Evolutionary conservation across 202 grass and related monocot species (phyloP), one percentile per base, ranked within the genome.

Genomic region (Musa balbisiana): DNA sequence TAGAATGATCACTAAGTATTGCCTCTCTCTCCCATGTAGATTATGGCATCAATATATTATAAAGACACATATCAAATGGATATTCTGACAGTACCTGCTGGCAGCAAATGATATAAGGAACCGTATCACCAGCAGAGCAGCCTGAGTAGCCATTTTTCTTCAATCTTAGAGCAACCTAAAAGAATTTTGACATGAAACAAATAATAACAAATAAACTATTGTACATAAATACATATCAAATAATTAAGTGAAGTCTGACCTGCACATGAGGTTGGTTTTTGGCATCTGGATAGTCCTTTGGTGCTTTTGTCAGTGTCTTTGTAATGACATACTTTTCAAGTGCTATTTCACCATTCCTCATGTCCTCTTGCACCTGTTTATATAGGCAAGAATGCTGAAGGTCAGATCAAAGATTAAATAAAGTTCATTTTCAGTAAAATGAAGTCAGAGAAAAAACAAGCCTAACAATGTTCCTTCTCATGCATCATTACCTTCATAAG

Each of bases 201-300:
- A 19, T 51, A 66, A 59, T 27, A 55, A 26, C 15, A 33, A 16
- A 29, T 64, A 67, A 33, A 51, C 11, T 14, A 65, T 27, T 27
- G 2, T 65, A 65, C 12, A 20, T 43, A 43, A 22, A 25, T 14
- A 65, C 26, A 21, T 26, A 64, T 52, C 24, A 51, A 84, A 81
- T 43, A 43, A 43, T 43, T 43, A 43, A 43, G 4, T 43, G 12
- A 74, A 20, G 23, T 82, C 71, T 88, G 85, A 83, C 91, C 91
- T 99, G 95, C 69, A 99, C 95, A 87, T 99, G 95, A 79, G 95
- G 95, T 80, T 99, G 95, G 76, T 88, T 99, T 84, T 94, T 99
- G 76, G 91, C 91, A 95, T 99, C 95, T 79, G 95, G 89, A 81
- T 99, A 99, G 81, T 99, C 95, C 71, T 88, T 80, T 26, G 95